Evolutionary conservation across 495 filamentous ascomycete species (phyloP), one percentile per base, ranked within the genome.

Genomic region (Umbilicaria muhlenbergii): DNA sequence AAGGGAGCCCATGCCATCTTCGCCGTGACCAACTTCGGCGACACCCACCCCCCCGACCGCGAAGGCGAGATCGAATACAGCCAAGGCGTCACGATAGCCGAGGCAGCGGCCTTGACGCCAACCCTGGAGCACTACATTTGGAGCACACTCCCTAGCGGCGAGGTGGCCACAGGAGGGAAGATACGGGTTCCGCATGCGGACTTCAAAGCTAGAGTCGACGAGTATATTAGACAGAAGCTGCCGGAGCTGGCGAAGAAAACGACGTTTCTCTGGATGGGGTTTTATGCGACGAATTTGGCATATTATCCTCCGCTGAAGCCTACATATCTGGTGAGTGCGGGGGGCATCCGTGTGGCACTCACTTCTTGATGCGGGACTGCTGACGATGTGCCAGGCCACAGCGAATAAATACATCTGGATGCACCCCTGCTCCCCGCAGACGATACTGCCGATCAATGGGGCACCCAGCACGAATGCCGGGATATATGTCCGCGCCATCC

Each of bases 51-150:
- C 2, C 19, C 19, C 2, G 19, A 21, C 19, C 19, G 19, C 19
- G 19, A 21, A 21, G 19, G 19, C 19, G 45, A 51, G 19, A 51
- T 60, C 33, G 52, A 57, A 46, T 35, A 44, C 18, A 34, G 55
- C 16, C 64, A 67, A 48, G 65, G 59, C n/a, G 59, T 56, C 35
- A 69, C 62, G 36, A 51, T 71, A 24, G 67, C 63, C 17, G 46
- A 46, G 3, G 68, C 66, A 7, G 69, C 67, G 5, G 43, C 56
- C 3, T 43, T 47, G 14, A 68, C 59, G 0, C 24, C 47, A 2
- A 58, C 58, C 0, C 47, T 71, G 13, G 54, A 70, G 48, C 67
- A 68, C 41, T 70, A 58, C 40, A 58, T 70, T 46, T 69, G 64
- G 66, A 61, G 57, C 36, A 69, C 66, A 2, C 51, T 67, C 0